Evolutionary conservation across 495 filamentous ascomycete genomes (phyloP).

Genomic region (Neurospora sp.): DNA sequence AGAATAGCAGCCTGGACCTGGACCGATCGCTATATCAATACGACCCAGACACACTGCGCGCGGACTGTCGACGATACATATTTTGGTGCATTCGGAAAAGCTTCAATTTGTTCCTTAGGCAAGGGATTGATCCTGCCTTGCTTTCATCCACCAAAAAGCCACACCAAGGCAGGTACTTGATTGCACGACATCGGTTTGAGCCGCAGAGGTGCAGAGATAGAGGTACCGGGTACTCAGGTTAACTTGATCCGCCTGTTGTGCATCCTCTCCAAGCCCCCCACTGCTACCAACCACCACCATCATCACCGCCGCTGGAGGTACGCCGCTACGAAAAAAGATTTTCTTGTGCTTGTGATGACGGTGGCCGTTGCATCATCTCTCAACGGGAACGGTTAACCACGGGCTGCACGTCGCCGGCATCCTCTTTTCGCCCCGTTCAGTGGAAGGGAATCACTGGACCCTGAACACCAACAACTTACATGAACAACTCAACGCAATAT

Average conservation of each 20-base stretch:
- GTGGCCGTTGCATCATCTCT: background rate
- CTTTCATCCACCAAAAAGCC: background rate
- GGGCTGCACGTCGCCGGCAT: constrained; percentile 8
- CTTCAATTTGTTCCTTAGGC: background rate
- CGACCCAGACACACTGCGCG: background rate
- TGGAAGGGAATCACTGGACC: background rate
- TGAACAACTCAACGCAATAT: background rate
- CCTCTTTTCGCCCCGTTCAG: background rate
- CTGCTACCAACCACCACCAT: background rate
- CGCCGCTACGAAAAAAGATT: background rate
- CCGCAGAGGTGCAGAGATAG: background rate
- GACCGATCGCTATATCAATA: background rate
- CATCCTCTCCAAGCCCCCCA: background rate
- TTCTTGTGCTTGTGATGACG: constrained; percentile 4
- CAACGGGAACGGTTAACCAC: background rate
- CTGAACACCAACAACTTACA: background rate
- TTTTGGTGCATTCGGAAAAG: background rate
- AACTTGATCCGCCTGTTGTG: background rate
- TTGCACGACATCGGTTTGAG: background rate
- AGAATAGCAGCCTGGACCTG: background rate
- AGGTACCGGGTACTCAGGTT: background rate
- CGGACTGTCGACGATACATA: background rate
- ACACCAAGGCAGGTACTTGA: background rate
- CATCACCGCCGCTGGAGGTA: background rate
- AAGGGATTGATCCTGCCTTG: background rate